Evolutionary conservation across 139 green algal species (phyloP), one percentile per base, ranked within the genome.

Genomic region (Picochlorum costavermella): DNA sequence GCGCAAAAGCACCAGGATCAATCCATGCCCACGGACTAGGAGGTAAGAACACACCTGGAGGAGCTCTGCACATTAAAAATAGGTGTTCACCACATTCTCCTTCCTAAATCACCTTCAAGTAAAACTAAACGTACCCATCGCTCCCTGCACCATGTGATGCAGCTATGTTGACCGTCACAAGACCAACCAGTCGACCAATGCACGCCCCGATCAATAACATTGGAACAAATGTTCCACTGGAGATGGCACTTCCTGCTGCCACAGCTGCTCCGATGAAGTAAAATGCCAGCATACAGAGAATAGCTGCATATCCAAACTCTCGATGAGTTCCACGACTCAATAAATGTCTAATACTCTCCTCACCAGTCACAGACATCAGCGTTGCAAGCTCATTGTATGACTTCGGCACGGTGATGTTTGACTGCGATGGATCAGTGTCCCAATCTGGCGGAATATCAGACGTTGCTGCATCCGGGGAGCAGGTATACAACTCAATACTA

Each of bases 341-440:
- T 67, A 95, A 76, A 68, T 89, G 87, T 60, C 83, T 83, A 71
- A 95, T 89, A 28, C 77, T 63, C 28, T 95, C 88, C 64, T 95
- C 88, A 14, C 88, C 88, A 33, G 77, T 74, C 1, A 83, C 78
- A 33, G 61, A 71, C 68, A 91, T 84, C 36, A 95, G 79, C 3
- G 86, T 93, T 28, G 88, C 87, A 57, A 95, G 73, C 73, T 91
- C 81, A 74, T 95, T 95, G 80, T 95, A 95, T 17, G 72, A 77
- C 3, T 60, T 67, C 13, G 80, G 65, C 10, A 69, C 25, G n/a
- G 70, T 79, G 55, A 74, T 67, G 55, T 75, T 74, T 37, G 45
- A 61, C 29, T 55, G 36, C 12, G 29, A 48, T 20, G 58, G 55
- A 33, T 76, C 70, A 2, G 44, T 49, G 28, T 76, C 58, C 49